Conservation (phyloP, 257 asterid genomes). For the Solanum ahanhuiri region DNA sequence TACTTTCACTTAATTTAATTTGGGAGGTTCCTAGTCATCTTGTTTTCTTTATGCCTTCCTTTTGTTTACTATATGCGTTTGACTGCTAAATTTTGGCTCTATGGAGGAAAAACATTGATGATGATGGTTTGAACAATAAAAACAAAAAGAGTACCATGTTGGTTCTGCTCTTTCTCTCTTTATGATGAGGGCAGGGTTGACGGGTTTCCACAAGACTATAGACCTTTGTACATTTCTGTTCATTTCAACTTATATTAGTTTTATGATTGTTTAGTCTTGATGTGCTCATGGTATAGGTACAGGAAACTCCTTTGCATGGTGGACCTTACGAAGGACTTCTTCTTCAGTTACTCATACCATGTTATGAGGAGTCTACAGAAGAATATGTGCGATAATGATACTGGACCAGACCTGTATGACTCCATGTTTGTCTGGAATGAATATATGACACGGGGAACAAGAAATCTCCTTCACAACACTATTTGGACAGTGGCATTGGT, state of each 20-base stretch:
- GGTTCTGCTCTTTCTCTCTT: background rate
- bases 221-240: background rate
- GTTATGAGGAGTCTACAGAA: slow-evolving; percentile 92
- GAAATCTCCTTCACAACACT: slow-evolving; percentile 71
- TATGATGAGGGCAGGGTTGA: background rate
- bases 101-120: background rate
- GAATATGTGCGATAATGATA: slow-evolving; percentile 49
- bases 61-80: background rate
- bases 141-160: background rate
- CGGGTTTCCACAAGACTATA: background rate
- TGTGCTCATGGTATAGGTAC: slow-evolving; percentile 47
- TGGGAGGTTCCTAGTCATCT: background rate
- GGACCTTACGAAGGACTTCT: slow-evolving; percentile 97
- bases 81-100: background rate
- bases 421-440: slow-evolving; percentile 99
- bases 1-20: background rate
- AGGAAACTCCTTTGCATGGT: slow-evolving; percentile 87
- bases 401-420: slow-evolving; percentile 60
- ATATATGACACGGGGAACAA: slow-evolving; percentile 83
- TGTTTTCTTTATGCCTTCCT: background rate
- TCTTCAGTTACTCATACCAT: slow-evolving; percentile 93
- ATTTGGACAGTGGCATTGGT: slow-evolving; percentile 92
- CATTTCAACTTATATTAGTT: background rate
- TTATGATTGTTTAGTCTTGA: background rate
- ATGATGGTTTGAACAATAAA: background rate